phyloP scores from a whole-genome alignment of 305 asterid species.

The Nicotiana rustica region DNA sequence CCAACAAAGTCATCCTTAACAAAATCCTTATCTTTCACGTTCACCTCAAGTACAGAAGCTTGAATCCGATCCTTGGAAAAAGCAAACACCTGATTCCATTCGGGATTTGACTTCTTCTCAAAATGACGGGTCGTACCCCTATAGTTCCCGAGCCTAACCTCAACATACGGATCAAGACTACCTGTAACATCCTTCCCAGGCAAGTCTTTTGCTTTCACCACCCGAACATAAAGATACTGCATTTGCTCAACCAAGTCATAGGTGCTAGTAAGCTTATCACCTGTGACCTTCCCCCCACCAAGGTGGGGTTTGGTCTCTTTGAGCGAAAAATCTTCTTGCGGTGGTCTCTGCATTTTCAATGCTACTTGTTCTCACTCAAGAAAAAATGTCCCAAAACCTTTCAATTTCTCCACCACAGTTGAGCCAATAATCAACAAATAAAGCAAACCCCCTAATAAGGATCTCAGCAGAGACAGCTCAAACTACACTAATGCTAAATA shows the following conservation, averaged over 20 bases:
- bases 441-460: neutral
- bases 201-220: constrained; percentile 69
- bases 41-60: constrained; percentile 65
- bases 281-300: constrained; percentile 54
- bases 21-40: constrained; percentile 67
- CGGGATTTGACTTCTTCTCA: constrained; percentile 62
- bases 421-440: constrained; percentile 15
- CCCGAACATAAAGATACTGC: constrained; percentile 68
- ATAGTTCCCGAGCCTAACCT: constrained; percentile 75
- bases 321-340: constrained; percentile 51
- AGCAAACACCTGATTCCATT: constrained; percentile 77
- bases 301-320: constrained; percentile 60
- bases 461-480: constrained; percentile 32
- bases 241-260: constrained; percentile 79
- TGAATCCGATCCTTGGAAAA: constrained; percentile 78
- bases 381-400: neutral
- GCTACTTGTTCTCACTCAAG: constrained; percentile 26
- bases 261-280: constrained; percentile 57
- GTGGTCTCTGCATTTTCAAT: constrained; percentile 52
- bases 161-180: constrained; percentile 67
- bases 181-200: constrained; percentile 53
- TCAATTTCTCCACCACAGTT: constrained; percentile 20
- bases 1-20: constrained; percentile 70
- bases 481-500: neutral
- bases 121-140: constrained; percentile 63